Evolutionary conservation across 495 filamentous ascomycete species (phyloP), one percentile per base, ranked within the genome.

Genomic region (Articulospora tetracladia): DNA sequence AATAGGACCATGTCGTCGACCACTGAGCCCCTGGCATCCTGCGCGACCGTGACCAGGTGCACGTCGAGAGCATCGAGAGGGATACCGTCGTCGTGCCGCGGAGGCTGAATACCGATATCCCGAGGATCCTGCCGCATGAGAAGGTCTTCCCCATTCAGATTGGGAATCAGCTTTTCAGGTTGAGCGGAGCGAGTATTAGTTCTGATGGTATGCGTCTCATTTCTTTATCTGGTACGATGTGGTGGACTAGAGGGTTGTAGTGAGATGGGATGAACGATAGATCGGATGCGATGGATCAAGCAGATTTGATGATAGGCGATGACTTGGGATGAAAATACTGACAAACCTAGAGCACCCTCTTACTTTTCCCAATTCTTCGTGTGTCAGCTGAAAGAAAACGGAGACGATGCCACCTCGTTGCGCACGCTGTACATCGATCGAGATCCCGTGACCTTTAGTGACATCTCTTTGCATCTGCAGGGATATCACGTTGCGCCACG

Each of bases 331-430:
- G 25, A 66, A 63, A 64, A 79, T 34, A 32, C 60, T 85, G 73
- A 85, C 68, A 71, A 69, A 77, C 73, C 72, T 77, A 80, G 77
- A 98, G 93, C 93, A 74, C 93, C 93, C 66, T 97, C 94, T 61
- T 98, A 97, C 72, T 97, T 98, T 73, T 96, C 94, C 22, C 87
- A 88, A 62, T 97, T 92, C 75, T 98, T 98, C 76, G 83, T 85
- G 58, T 87, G 89, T 62, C 93, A 97, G 73, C 70, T 98, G 19
- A 81, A 81, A 53, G 63, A 66, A 28, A 66, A 57, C 28, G 81
- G 81, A 59, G 77, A 82, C 57, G 79, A 83, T 47, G 67, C 65
- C 1, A 67, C 68, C 27, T 68, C 75, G 17, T 77, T 83, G 57
- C 72, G 77, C 36, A 96, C 93, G 4, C 81, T 97, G 22, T 97